Evolutionary conservation across 768 basidiomycete species (phyloP), one percentile per base, ranked within the genome.

Genomic region (Pleurotus tuber-regium): DNA sequence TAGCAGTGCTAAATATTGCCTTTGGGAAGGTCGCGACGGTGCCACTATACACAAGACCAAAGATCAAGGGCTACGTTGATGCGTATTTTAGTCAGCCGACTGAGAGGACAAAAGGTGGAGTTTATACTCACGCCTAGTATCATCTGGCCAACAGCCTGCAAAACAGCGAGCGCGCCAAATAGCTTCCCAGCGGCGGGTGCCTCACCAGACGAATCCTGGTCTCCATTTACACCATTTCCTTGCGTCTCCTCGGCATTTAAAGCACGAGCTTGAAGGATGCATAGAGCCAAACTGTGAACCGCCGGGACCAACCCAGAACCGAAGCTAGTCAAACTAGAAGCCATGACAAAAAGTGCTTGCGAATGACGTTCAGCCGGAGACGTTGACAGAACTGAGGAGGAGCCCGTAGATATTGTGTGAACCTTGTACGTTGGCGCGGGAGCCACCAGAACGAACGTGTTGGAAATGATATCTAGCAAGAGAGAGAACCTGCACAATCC

Each of bases 251-350:
- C 62, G 41, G 61, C 56, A 44, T 70, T 60, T 57, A 76, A 53
- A 12, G 64, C 65, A 48, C 80, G 67, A 12, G 71, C 67, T 56
- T 82, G 78, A 53, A 73, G 52, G 48, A 88, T 80, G 57, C 80
- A 86, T 36, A 92, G 64, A 10, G 87, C 87, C 42, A 92, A 70
- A 60, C 86, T 87, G 36, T 89, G 84, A 31, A 79, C 66, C 5
- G 86, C 81, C n/a, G 90, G 89, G 31, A 77, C 66, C 29, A 81
- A 70, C 2, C 88, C 90, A 14, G 80, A 77, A n/a, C 86, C 86
- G 49, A 87, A 69, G 48, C 77, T 75, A 46, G 78, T 75, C 57
- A 90, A 60, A 6, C 76, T 75, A 10, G 83, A 83, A 10, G 83
- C 74, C 3, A 76, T 66, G 4, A 88, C 74, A 64, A 92, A 92